Conservation (phyloP, 441 rosid genomes). For the Gossypium davidsonii region DNA sequence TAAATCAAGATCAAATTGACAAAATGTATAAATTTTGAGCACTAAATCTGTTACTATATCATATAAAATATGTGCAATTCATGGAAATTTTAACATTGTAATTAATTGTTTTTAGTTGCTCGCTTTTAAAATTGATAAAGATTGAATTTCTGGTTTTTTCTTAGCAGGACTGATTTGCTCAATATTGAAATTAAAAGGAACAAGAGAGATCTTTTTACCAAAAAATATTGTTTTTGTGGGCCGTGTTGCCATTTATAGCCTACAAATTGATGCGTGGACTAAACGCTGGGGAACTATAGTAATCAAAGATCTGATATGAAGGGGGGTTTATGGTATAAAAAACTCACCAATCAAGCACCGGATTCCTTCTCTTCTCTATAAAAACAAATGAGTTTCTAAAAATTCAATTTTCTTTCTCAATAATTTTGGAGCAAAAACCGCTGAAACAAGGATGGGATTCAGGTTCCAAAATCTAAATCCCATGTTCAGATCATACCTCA, state of each 20-base stretch:
- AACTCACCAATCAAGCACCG: background rate
- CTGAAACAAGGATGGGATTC: slow-evolving; percentile 36
- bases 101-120: too few species aligned
- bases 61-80: too few species aligned
- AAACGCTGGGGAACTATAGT: background rate
- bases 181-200: too few species aligned
- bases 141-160: too few species aligned
- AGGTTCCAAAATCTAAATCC: slow-evolving; percentile 33
- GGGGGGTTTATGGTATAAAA: background rate
- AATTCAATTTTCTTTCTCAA: background rate
- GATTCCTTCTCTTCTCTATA: background rate
- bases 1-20: too few species aligned
- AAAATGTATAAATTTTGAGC: too few species aligned
- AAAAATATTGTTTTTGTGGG: background rate
- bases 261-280: background rate
- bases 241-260: background rate
- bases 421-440: background rate
- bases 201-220: too few species aligned
- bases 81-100: too few species aligned
- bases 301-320: background rate
- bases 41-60: too few species aligned
- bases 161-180: too few species aligned
- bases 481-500: slow-evolving; percentile 32
- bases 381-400: background rate
- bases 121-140: too few species aligned